These are phyloP conservation scores for Tremella mesenterica DNA, from an alignment of 768 basidiomycete species.

Conservation along the genomic window DNA sequence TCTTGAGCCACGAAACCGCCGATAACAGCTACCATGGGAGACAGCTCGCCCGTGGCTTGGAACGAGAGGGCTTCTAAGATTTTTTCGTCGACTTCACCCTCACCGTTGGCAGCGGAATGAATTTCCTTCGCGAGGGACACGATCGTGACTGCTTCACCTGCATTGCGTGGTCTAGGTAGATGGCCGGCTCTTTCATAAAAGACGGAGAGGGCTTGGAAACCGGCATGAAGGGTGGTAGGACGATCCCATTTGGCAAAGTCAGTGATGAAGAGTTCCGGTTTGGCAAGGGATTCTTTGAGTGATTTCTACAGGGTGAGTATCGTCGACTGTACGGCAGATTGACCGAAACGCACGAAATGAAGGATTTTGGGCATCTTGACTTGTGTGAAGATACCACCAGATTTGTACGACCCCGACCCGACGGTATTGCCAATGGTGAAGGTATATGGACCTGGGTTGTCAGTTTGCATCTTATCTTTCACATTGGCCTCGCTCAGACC, in stretches of 20 bases:
- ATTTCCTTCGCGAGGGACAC: slow-evolving; percentile 70
- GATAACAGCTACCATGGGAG: slow-evolving; percentile 83
- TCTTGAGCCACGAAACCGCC: slow-evolving; percentile 98
- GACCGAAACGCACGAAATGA: slow-evolving; percentile 62
- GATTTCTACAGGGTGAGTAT: slow-evolving; percentile 64
- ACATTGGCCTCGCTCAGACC: slow-evolving; percentile 3
- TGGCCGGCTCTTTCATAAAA: slow-evolving; percentile 59
- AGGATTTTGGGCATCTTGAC: slow-evolving; percentile 98
- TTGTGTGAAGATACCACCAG: slow-evolving; percentile 92
- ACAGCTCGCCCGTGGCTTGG: slow-evolving; percentile 81
- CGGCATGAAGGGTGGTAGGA: slow-evolving; percentile 78
- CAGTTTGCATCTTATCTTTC: too few species aligned
- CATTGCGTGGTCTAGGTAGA: slow-evolving; percentile 73
- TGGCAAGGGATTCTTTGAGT: slow-evolving; percentile 67
- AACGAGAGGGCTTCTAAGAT: slow-evolving; percentile 73
- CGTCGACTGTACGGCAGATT: not conserved
- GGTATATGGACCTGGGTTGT: slow-evolving; percentile 66
- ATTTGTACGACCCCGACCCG: slow-evolving; percentile 62
- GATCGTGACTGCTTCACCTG: slow-evolving; percentile 65
- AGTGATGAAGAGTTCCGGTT: slow-evolving; percentile 82
- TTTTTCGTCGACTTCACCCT: slow-evolving; percentile 64
- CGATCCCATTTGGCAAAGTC: slow-evolving; percentile 97
- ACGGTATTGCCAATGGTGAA: slow-evolving; percentile 92
- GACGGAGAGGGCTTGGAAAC: slow-evolving; percentile 84
- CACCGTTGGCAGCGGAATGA: slow-evolving; percentile 47